Conservation (phyloP, 2,329 filamentous ascomycete species). For the Aspergillus melleus region DNA sequence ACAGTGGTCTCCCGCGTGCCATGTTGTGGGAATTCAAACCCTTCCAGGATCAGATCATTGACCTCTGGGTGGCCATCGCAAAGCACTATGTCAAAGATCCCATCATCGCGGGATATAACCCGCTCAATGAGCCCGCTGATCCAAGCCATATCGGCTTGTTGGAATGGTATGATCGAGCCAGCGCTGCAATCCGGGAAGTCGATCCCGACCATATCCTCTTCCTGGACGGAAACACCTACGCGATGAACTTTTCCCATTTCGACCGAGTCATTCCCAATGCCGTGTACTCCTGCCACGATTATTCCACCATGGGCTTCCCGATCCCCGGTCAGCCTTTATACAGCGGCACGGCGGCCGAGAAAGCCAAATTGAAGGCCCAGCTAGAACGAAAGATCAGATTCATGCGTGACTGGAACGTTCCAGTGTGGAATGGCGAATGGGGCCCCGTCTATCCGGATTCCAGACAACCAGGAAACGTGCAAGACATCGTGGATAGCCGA, state of each 20-base stretch:
- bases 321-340: slow-evolving; percentile 25
- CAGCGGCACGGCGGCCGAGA: slow-evolving; percentile 37
- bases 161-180: slow-evolving; percentile 45
- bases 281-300: slow-evolving; percentile 45
- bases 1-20: slow-evolving; percentile 43
- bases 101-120: slow-evolving; percentile 51
- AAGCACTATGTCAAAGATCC: slow-evolving; percentile 42
- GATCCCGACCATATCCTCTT: slow-evolving; percentile 47
- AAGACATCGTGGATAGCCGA: no score
- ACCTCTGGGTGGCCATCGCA: slow-evolving; percentile 47
- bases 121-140: slow-evolving; percentile 51
- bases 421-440: slow-evolving; percentile 54
- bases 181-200: slow-evolving; percentile 44
- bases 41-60: slow-evolving; percentile 48
- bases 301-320: slow-evolving; percentile 23
- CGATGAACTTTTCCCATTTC: slow-evolving; percentile 42
- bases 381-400: background rate
- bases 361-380: slow-evolving; percentile 12
- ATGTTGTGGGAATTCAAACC: slow-evolving; percentile 50
- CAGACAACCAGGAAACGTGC: no score
- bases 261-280: slow-evolving; percentile 39
- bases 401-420: slow-evolving; percentile 28
- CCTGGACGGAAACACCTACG: slow-evolving; percentile 43
- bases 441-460: slow-evolving; percentile 35
- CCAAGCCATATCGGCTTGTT: slow-evolving; percentile 43